Conservation (phyloP, 495 filamentous ascomycete species). For the Daldinia concentrica region DNA sequence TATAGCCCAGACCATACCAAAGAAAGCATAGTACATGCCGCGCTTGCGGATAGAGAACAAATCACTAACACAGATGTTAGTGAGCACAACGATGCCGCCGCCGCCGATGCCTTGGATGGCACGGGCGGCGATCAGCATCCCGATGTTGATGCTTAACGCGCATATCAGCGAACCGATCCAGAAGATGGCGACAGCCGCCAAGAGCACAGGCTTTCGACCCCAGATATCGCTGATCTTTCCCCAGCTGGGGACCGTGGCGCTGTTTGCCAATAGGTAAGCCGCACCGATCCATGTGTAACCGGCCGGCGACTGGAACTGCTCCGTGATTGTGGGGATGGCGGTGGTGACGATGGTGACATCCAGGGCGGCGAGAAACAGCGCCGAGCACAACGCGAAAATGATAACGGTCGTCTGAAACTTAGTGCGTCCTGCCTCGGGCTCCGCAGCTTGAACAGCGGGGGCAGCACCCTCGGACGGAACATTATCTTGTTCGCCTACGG, state of each 20-base stretch:
- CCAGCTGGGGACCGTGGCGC: slow-evolving; percentile 77
- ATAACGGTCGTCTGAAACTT: slow-evolving; percentile 49
- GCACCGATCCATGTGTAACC: slow-evolving; percentile 80
- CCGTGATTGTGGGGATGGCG: slow-evolving; percentile 65
- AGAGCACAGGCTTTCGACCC: slow-evolving; percentile 80
- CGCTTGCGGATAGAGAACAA: slow-evolving; percentile 74
- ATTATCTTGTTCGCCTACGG: neutral
- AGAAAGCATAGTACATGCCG: slow-evolving; percentile 63
- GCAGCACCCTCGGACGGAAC: neutral
- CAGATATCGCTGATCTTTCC: slow-evolving; percentile 84
- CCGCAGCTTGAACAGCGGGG: slow-evolving; percentile 13
- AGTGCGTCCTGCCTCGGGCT: slow-evolving; percentile 49
- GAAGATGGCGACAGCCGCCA: slow-evolving; percentile 76
- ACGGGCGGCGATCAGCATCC: slow-evolving; percentile 77
- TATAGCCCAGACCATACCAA: slow-evolving; percentile 77
- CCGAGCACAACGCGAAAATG: slow-evolving; percentile 56
- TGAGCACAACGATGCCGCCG: slow-evolving; percentile 79
- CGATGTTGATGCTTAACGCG: slow-evolving; percentile 70
- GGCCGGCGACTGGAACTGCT: slow-evolving; percentile 68
- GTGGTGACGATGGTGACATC: slow-evolving; percentile 60
- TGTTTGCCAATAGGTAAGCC: slow-evolving; percentile 71
- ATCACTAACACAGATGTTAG: slow-evolving; percentile 83
- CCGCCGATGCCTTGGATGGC: slow-evolving; percentile 82
- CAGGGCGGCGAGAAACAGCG: slow-evolving; percentile 65
- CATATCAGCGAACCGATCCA: slow-evolving; percentile 78